Evolutionary conservation across 441 rosid genomes (phyloP).

Genomic region (Erodium texanum): DNA sequence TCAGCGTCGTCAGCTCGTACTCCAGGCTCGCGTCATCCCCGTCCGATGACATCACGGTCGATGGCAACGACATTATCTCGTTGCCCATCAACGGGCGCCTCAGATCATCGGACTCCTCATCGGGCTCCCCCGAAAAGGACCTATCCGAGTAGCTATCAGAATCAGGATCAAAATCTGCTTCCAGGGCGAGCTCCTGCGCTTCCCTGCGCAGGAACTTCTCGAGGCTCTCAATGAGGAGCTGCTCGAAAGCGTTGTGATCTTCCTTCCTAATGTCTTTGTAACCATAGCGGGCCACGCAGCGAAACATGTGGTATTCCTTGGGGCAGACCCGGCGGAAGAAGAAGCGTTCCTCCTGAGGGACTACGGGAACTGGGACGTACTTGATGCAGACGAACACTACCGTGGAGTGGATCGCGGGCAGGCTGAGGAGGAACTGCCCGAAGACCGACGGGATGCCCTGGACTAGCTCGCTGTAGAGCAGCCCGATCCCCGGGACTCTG

Average conservation of each 20-base stretch:
- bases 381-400: slow-evolving; percentile 84
- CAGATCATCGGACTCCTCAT: slow-evolving; percentile 25
- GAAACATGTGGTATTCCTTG: slow-evolving; percentile 84
- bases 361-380: slow-evolving; percentile 84
- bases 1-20: slow-evolving; percentile 67
- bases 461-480: slow-evolving; percentile 79
- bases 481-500: slow-evolving; percentile 76
- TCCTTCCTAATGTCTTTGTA: slow-evolving; percentile 85
- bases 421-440: slow-evolving; percentile 70
- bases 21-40: slow-evolving; percentile 64
- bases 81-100: slow-evolving; percentile 46
- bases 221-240: slow-evolving; percentile 67
- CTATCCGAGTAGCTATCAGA: background rate
- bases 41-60: slow-evolving; percentile 41
- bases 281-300: slow-evolving; percentile 84
- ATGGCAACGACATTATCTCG: slow-evolving; percentile 28
- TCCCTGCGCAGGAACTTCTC: slow-evolving; percentile 72
- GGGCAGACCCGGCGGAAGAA: slow-evolving; percentile 83
- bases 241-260: slow-evolving; percentile 73
- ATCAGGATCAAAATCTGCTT: slow-evolving; percentile 25
- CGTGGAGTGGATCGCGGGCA: slow-evolving; percentile 91
- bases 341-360: slow-evolving; percentile 82
- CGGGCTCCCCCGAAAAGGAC: too few species aligned
- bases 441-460: slow-evolving; percentile 83
- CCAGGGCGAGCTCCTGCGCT: slow-evolving; percentile 65